Evolutionary conservation across 192 early-diverging fungal genomes (phyloP), one percentile per base, ranked within the genome.

Genomic region (Podila horticola): DNA sequence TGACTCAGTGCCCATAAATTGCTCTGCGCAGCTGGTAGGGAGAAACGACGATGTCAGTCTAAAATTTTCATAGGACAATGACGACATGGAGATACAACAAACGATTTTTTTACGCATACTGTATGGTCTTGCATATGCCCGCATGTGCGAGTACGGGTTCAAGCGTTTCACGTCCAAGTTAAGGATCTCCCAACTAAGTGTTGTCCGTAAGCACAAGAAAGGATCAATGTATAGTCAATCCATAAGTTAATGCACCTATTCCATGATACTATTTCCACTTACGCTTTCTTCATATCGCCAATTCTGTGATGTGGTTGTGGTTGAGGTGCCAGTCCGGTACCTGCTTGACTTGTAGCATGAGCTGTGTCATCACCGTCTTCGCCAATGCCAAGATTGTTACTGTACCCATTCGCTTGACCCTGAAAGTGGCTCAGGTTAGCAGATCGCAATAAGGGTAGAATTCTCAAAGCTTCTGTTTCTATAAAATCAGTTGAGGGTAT

Each of bases 151-250:
- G 41, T 81, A 81, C 26, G 58, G 77, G 15, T 73, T 81, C 36
- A 81, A 11, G 12, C 77, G 71, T 28, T 81, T 81, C 7, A 62
- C 61, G 26, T 81, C 77, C 77, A 81, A 20, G 48, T 69, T 81
- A 5, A 81, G 50, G 33, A 81, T 73, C 57, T 81, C 77, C 77
- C 77, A 81, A 29, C 74, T 76, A 76, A 11, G 7, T 24, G 19
- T 30, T 29, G 59, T 49, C 29, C 49, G 29, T 17, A 45, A 17
- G 41, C 4, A 45, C 41, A 45, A 45, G 41, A 45, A 45, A 17
- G 3, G 15, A 17, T 45, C 41, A 45, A 45, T 45, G 15, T 12
- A 17, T 1, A 15, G 13, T 45, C 41, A 45, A 15, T 13, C 41
- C 11, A 45, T 4, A 1, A 45, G 15, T 3, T 45, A 45, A 3